These are phyloP conservation scores for Penicillium coprophilum DNA, from an alignment of 495 filamentous ascomycete genomes.

Conservation along the genomic window DNA sequence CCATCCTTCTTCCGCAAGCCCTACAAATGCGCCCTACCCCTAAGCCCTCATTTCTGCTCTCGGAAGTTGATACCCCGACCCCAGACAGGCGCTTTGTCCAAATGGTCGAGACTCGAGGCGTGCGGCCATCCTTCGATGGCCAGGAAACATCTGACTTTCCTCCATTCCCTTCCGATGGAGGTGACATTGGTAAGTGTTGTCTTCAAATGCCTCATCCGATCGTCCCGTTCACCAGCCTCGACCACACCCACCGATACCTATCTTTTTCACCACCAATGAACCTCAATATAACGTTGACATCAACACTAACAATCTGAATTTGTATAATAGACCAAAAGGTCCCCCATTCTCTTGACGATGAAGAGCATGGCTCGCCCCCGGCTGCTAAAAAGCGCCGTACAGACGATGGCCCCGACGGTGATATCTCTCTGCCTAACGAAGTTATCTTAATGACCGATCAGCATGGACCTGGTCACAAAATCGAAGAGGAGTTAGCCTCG, in stretches of 20 bases:
- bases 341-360: slow-evolving; percentile 35
- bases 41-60: slow-evolving; percentile 57
- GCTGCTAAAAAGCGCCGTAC: slow-evolving; percentile 47
- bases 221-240: slow-evolving; percentile 8
- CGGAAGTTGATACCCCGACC: slow-evolving; percentile 40
- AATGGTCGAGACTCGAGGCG: slow-evolving; percentile 39
- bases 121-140: slow-evolving; percentile 35
- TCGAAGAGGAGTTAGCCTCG: slow-evolving; percentile 46
- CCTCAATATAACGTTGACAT: slow-evolving; percentile 3
- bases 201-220: slow-evolving; percentile 3
- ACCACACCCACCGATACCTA: background rate
- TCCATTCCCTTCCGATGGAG: slow-evolving; percentile 30
- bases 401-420: slow-evolving; percentile 31
- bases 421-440: slow-evolving; percentile 20
- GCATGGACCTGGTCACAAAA: slow-evolving; percentile 36
- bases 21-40: slow-evolving; percentile 49
- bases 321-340: slow-evolving; percentile 29
- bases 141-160: slow-evolving; percentile 33
- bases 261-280: background rate
- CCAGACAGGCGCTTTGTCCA: slow-evolving; percentile 22
- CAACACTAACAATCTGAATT: slow-evolving; percentile 3
- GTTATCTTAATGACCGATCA: slow-evolving; percentile 24
- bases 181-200: slow-evolving; percentile 39
- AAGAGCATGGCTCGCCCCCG: slow-evolving; percentile 37
- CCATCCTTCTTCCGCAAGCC: slow-evolving; percentile 22